Evolutionary conservation across 768 basidiomycete genomes (phyloP), one percentile per base, ranked within the genome.

Genomic region (Leccinum subtestaceum): DNA sequence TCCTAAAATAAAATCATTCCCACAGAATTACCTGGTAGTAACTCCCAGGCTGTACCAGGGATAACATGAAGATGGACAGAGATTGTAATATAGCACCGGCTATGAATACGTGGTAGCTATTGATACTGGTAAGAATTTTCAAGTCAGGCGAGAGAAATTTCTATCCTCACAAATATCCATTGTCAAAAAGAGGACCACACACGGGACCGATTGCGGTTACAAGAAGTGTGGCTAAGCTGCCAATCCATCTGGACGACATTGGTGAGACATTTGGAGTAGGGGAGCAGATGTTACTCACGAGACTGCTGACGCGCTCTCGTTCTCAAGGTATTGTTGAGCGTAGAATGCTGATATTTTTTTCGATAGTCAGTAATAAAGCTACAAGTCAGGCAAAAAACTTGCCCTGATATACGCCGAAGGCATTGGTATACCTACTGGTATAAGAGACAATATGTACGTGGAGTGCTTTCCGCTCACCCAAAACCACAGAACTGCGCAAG

Each of bases 11-110:
- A 43, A 12, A 2, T 9, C 5, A 27, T 29, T 5, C 17, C 11
- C n/a, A 29, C 0, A 19, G 23, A 34, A 25, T 27, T 58, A 75
- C 76, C 64, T 77, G 73, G 31, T 76, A 75, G 31, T 73, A 75
- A 25, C 70, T 60, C 9, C 72, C 72, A 32, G 75, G 70, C 25
- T 72, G 63, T 6, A 67, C 69, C 19, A 76, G 54, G 17, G 77
- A 78, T 8, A 78, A 53, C 74, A 77, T 74, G 56, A 79, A 79
- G 21, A 75, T 53, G 1, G 74, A 67, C 7, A 75, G 53, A 17
- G 68, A 64, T 38, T 70, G 63, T 5, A 72, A 58, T 11, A 70
- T 15, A n/a, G 70, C 63, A 8, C 72, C 74, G 7, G 55, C 46
- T 36, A 73, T 66, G 29, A 54, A 59, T 55, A 52, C 32, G 32